Evolutionary conservation across 768 basidiomycete genomes (phyloP), one percentile per base, ranked within the genome.

Genomic region (Coprinopsis cinerea): DNA sequence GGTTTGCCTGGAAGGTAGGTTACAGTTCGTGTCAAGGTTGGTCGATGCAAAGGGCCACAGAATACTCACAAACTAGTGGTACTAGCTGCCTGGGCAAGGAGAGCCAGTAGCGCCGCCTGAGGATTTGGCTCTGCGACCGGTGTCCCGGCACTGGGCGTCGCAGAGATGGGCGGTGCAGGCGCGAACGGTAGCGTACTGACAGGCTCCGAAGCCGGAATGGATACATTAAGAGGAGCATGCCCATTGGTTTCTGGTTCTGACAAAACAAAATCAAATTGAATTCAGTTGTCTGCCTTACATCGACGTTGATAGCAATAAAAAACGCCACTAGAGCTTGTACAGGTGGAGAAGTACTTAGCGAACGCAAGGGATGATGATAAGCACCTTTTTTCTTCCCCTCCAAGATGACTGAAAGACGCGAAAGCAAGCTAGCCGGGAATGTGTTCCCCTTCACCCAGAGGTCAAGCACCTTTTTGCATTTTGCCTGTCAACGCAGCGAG

Each of bases 401-500:
- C 67, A 89, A 66, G 65, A 85, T 70, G 65, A 82, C 78, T 67
- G 75, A 72, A 65, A 96, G 74, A 57, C 82, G 84, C 54, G 82
- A 72, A 61, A 94, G 71, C 63, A 88, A 81, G 58, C 76, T 64
- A 60, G 82, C 64, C 51, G 92, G 85, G 71, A 99, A 99, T 43
- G 95, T 95, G 67, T 76, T 81, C 51, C 83, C 81, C 67, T 94
- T 95, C 60, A 77, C 78, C 95, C 95, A 99, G 61, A 99, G 97
- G 71, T 97, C 96, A 68, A 95, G 81, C 61, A 99, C 83, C 69
- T 98, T 98, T 76, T 87, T 86, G 40, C 89, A 79, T 73, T 99
- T 99, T 75, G 96, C 95, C 94, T 97, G 59, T 61, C 60, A 56
- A 61, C 66, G 64, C 67, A 56, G 35, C 10, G 57, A 54, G 74